Evolutionary conservation across 257 asterid genomes (phyloP).

Genomic region (Ballota nigra): DNA sequence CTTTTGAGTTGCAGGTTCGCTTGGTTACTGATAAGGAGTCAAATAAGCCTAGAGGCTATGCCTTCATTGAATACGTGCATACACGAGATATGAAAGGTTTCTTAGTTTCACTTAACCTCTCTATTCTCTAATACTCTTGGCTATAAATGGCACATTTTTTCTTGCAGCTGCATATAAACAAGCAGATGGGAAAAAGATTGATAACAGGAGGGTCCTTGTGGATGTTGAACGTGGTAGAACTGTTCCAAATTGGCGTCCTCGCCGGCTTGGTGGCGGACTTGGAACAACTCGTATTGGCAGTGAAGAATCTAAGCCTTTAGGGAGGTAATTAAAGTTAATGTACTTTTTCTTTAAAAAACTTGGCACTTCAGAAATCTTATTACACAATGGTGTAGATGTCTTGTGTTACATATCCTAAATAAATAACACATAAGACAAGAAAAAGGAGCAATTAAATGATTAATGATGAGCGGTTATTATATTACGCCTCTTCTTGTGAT

Average conservation of each 20-base stretch:
- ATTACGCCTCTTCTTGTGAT: too few relatives aligned
- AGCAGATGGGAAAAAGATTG: conserved; percentile 97
- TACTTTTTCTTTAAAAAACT: background rate
- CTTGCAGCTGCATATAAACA: conserved; percentile 96
- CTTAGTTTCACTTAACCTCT: background rate
- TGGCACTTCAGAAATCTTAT: background rate
- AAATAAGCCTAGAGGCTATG: conserved; percentile 95
- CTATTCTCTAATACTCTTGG: background rate
- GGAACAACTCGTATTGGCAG: conserved; percentile 94
- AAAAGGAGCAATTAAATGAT: background rate
- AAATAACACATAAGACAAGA: background rate
- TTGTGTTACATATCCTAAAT: background rate
- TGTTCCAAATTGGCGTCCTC: conserved; percentile 98
- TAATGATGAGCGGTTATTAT: too few relatives aligned
- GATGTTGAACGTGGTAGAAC: conserved; percentile 99
- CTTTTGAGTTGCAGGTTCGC: conserved; percentile 68
- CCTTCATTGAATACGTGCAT: conserved; percentile 83
- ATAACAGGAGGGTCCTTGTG: conserved; percentile 92
- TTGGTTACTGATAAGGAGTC: conserved; percentile 70
- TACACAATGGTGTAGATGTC: background rate
- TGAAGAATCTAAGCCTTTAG: conserved; percentile 62
- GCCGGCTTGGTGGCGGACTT: conserved; percentile 99
- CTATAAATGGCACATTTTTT: conserved; percentile 22
- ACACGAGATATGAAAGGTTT: conserved; percentile 96
- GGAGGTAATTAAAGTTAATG: conserved; percentile 45